Conservation (phyloP, 257 asterid genomes). For the Capsicum chinense region DNA sequence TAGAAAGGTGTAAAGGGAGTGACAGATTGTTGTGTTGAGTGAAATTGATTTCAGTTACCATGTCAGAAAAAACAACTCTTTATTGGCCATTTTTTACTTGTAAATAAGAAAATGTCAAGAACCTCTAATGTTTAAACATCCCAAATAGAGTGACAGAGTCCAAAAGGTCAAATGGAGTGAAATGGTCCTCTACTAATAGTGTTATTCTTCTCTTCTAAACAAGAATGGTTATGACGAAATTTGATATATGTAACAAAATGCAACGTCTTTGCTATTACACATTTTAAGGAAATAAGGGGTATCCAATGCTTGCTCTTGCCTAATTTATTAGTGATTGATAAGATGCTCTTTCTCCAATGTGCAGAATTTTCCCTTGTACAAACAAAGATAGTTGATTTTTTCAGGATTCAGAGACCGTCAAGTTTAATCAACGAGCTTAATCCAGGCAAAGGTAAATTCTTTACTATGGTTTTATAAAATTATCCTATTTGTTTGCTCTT, state of each 20-base stretch:
- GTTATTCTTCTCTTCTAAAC: too few species aligned
- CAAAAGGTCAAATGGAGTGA: not conserved
- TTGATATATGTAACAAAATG: not conserved
- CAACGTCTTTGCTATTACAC: not conserved
- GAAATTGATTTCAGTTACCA: not conserved
- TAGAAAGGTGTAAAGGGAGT: not conserved
- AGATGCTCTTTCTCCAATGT: not conserved
- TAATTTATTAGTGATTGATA: slow-evolving; percentile 6
- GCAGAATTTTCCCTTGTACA: slow-evolving; percentile 81
- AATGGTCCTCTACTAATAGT: too few species aligned
- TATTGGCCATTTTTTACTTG: not conserved
- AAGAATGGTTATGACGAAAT: not conserved
- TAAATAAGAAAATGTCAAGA: not conserved
- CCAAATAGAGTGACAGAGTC: not conserved
- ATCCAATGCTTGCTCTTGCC: not conserved
- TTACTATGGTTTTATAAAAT: not conserved
- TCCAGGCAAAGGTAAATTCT: slow-evolving; percentile 49
- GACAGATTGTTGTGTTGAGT: not conserved
- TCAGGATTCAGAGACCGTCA: slow-evolving; percentile 68
- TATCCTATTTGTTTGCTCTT: not conserved
- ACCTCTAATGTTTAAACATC: not conserved
- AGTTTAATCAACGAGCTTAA: slow-evolving; percentile 41
- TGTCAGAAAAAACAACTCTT: not conserved
- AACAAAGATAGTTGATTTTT: slow-evolving; percentile 84
- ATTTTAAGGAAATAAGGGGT: not conserved